phyloP scores from a whole-genome alignment of 345 rosid species.

The Bruguiera gymnorhiza region DNA sequence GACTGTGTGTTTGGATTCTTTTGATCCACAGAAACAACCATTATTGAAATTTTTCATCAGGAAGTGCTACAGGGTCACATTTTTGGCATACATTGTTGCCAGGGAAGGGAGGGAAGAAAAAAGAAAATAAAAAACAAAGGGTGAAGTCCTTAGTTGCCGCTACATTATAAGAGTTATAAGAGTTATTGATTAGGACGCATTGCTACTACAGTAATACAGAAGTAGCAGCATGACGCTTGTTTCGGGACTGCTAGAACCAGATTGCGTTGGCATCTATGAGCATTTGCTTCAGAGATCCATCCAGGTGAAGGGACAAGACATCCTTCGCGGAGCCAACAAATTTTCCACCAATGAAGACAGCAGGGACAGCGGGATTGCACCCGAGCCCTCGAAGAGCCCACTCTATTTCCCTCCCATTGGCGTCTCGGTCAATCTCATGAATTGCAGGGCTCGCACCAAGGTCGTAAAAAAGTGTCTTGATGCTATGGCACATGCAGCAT shows the following conservation, averaged over 20 bases:
- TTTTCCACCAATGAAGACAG: conserved; percentile 94
- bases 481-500: conserved; percentile 96
- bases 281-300: conserved; percentile 89
- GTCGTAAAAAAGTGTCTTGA: conserved; percentile 84
- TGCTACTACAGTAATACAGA: too few relatives aligned
- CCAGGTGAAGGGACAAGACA: conserved; percentile 81
- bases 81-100: conserved; percentile 25
- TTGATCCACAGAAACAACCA: background rate
- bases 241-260: conserved; percentile 58
- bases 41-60: background rate
- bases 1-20: background rate
- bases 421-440: conserved; percentile 85
- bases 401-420: conserved; percentile 77
- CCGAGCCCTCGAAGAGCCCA: conserved; percentile 65
- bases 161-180: conserved; percentile 26
- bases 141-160: conserved; percentile 28
- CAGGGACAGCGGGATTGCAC: conserved; percentile 78
- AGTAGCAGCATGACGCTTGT: background rate
- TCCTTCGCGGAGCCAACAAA: conserved; percentile 88
- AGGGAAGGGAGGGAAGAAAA: background rate
- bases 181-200: conserved; percentile 12
- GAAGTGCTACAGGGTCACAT: conserved; percentile 12
- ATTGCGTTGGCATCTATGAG: conserved; percentile 91
- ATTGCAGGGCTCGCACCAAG: conserved; percentile 96
- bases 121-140: conserved; percentile 22